These are phyloP conservation scores for Thuja plicata DNA, from an alignment of 83 land plant species.

Conservation along the genomic window DNA sequence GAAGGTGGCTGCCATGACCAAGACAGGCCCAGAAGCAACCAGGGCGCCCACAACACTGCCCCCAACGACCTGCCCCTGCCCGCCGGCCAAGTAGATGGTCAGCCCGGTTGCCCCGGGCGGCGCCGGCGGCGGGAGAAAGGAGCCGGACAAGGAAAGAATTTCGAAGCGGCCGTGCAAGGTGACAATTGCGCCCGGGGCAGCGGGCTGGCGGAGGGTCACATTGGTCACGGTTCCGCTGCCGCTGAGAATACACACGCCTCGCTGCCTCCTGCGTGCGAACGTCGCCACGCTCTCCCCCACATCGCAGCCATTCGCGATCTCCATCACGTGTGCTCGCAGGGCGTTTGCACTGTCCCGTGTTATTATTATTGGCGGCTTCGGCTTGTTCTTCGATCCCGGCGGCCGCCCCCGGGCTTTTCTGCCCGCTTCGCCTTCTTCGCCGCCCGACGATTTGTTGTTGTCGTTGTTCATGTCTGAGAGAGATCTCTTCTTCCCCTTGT, in stretches of 20 bases:
- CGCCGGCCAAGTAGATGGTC: constrained; percentile 16
- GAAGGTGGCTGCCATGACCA: constrained; percentile 16
- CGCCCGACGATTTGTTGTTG: neutral
- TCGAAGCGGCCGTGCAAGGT: constrained; percentile 17
- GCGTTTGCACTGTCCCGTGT: constrained; percentile 18
- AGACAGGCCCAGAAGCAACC: neutral
- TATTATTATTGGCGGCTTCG: constrained; percentile 12
- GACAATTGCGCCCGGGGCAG: constrained; percentile 16
- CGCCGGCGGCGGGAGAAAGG: constrained; percentile 17
- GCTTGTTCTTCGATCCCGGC: constrained; percentile 8
- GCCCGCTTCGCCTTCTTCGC: neutral
- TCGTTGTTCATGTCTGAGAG: neutral
- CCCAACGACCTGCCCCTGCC: constrained; percentile 15
- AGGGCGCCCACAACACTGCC: constrained; percentile 11
- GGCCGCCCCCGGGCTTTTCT: neutral
- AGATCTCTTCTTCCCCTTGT: neutral
- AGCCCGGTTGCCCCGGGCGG: constrained; percentile 16
- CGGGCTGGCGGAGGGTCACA: constrained; percentile 18
- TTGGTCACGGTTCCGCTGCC: constrained; percentile 14
- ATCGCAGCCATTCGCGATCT: constrained; percentile 15
- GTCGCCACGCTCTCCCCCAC: constrained; percentile 13
- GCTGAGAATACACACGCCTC: constrained; percentile 12
- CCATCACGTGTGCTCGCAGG: constrained; percentile 13
- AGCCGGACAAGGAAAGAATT: constrained; percentile 16
- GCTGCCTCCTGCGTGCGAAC: constrained; percentile 13